Evolutionary conservation across 164 flowering plant genomes (phyloP).

Genomic region (Litsea cubeba): DNA sequence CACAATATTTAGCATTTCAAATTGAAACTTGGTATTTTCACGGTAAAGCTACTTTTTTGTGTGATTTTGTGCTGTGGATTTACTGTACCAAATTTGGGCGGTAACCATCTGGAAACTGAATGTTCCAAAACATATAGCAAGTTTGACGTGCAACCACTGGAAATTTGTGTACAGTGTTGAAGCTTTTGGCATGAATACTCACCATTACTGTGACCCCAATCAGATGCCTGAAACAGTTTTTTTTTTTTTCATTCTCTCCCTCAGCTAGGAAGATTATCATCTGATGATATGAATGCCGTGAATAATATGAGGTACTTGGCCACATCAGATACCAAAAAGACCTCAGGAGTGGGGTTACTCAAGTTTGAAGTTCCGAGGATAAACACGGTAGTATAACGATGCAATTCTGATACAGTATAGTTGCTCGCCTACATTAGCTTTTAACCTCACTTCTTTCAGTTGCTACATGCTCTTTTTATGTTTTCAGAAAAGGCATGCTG

Average conservation of each 20-base stretch:
- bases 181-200: neutral
- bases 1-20: too few relatives aligned
- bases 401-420: neutral
- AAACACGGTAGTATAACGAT: slow-evolving; percentile 2
- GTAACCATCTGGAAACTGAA: neutral
- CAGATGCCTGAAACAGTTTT: neutral
- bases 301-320: slow-evolving; percentile 74
- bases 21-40: too few relatives aligned
- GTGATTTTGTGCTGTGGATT: too few relatives aligned
- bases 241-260: neutral
- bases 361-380: slow-evolving; percentile 91
- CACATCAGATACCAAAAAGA: slow-evolving; percentile 57
- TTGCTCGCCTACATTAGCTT: neutral
- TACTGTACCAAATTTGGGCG: neutral
- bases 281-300: slow-evolving; percentile 81
- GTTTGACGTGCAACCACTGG: neutral
- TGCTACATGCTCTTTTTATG: slow-evolving; percentile 1
- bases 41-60: too few relatives aligned
- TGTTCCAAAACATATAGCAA: neutral
- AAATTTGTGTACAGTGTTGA: neutral
- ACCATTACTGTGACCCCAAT: neutral
- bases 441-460: neutral
- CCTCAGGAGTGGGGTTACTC: slow-evolving; percentile 49
- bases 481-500: slow-evolving; percentile 63
- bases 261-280: slow-evolving; percentile 73